Percentiles rank a stretch among this genome's conserved stretches.
These are phyloP conservation scores for Phytophthora tentaculata DNA, from an alignment of 352 stramenopile species.

Conservation along the genomic window DNA sequence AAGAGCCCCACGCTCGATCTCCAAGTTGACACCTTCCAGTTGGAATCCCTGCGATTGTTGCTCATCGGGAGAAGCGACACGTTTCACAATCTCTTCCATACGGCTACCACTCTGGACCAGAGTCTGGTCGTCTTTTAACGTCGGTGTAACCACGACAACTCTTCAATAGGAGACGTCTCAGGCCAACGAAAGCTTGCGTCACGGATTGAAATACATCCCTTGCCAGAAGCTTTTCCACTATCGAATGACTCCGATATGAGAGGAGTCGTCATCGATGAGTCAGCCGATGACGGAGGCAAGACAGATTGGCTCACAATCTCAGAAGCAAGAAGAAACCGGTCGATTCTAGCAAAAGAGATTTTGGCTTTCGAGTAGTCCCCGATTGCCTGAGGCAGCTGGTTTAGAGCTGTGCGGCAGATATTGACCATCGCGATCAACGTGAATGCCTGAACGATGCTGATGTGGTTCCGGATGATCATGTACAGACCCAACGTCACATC, in stretches of 20 bases:
- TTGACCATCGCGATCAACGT: constrained; percentile 36
- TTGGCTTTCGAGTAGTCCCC: constrained; percentile 17
- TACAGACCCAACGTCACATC: constrained; percentile 43
- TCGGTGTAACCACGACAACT: background rate
- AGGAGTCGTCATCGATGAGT: background rate
- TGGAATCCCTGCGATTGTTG: constrained; percentile 17
- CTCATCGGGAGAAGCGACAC: background rate
- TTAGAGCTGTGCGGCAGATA: constrained; percentile 21
- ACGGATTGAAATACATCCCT: background rate
- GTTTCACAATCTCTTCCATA: background rate
- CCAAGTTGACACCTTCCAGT: constrained; percentile 51
- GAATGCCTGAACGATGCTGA: constrained; percentile 32
- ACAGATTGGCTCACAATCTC: background rate
- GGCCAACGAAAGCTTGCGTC: background rate
- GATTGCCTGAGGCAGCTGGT: constrained; percentile 21
- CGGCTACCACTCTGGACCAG: no score
- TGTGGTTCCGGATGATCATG: constrained; percentile 33
- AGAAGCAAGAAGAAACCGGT: constrained; percentile 7
- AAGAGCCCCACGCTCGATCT: constrained; percentile 60
- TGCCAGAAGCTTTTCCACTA: background rate
- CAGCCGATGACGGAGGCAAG: background rate
- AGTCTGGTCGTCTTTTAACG: background rate
- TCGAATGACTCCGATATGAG: background rate
- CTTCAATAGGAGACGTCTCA: background rate
- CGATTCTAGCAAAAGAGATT: constrained; percentile 24